Base-by-base conservation (phyloP, 345 rosid genomes). In the Populus alba region DNA sequence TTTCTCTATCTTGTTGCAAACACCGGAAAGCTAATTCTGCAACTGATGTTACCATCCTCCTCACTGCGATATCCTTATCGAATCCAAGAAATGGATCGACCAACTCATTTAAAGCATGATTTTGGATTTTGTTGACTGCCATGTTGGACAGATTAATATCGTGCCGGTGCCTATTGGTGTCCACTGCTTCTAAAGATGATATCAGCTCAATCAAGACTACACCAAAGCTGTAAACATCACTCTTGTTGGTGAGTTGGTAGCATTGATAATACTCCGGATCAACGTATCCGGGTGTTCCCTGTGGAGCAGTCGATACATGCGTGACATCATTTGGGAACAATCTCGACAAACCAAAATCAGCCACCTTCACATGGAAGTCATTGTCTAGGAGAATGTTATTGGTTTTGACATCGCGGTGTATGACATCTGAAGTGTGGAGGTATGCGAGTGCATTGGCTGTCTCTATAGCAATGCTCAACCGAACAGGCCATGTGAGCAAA, bases 241-340 rank as follows among this genome's bases (percentile, higher is more conserved):
- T 95, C 78, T 93, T 95, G 70, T 86, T 88, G 1, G 97, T 95
- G 11, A 95, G 88, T 31, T 86, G 87, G 85, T 90, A 95, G 86
- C 97, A 92, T 6, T 87, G 94, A 73, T 90, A 87, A 29, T 95
- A 93, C 75, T 91, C 94, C 1, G 98, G 98, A 74, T 95, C 98
- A 18, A 95, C 92, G 13, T 95, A 95, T 38, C 98, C 98, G 0
- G 97, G 98, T 1, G 98, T 95, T 63, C 98, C 98, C 78, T 95
- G 98, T 2, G 98, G 98, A 68, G 91, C 95, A 0, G 98, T 95
- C 6, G 98, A 95, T 4, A 95, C 90, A 65, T 95, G 98, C 4
- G 93, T 95, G 62, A 85, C 94, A 82, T 92, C 88, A 11, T 2
- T 85, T 0, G 97, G 97, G 76, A 92, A 93, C 77, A 93, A 73